Conservation (phyloP, 1,139 yeast genomes). For the Taphrina betulina region DNA sequence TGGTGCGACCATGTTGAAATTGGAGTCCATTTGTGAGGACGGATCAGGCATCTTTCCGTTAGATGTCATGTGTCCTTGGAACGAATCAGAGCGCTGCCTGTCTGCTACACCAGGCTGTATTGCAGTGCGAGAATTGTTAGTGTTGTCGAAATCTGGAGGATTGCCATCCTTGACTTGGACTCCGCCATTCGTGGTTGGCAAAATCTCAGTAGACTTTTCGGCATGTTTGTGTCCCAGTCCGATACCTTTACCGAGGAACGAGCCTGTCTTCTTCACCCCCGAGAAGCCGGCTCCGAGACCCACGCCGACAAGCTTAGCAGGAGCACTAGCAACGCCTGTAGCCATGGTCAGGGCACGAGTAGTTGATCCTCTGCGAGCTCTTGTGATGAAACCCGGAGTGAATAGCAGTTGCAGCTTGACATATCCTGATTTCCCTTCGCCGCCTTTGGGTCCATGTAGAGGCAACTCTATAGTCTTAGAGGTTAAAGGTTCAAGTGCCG, state of each 20-base stretch:
- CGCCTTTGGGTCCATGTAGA: slow-evolving; percentile 57
- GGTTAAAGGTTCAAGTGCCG: slow-evolving; percentile 59
- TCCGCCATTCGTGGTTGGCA: slow-evolving; percentile 1
- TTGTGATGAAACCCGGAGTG: slow-evolving; percentile 65
- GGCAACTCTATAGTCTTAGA: slow-evolving; percentile 56
- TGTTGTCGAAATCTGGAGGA: neutral
- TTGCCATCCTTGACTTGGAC: neutral
- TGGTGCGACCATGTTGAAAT: too few relatives aligned
- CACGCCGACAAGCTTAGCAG: slow-evolving; percentile 40
- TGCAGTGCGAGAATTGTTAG: neutral
- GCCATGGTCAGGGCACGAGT: slow-evolving; percentile 33
- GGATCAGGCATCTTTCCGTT: neutral
- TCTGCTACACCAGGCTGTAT: neutral
- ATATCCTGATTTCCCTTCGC: slow-evolving; percentile 54
- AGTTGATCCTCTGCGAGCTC: slow-evolving; percentile 40
- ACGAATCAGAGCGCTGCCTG: neutral
- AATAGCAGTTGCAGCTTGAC: slow-evolving; percentile 61
- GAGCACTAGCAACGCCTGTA: slow-evolving; percentile 40
- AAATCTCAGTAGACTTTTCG: neutral
- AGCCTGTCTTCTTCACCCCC: slow-evolving; percentile 34
- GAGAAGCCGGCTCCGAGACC: slow-evolving; percentile 37
- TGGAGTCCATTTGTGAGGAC: too few relatives aligned
- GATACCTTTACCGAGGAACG: slow-evolving; percentile 24
- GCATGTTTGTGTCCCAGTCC: slow-evolving; percentile 1
- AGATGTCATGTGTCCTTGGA: neutral